These are phyloP conservation scores for Acanthamoeba healyi DNA, from an alignment of 208 protist genomes.

Conservation along the genomic window DNA sequence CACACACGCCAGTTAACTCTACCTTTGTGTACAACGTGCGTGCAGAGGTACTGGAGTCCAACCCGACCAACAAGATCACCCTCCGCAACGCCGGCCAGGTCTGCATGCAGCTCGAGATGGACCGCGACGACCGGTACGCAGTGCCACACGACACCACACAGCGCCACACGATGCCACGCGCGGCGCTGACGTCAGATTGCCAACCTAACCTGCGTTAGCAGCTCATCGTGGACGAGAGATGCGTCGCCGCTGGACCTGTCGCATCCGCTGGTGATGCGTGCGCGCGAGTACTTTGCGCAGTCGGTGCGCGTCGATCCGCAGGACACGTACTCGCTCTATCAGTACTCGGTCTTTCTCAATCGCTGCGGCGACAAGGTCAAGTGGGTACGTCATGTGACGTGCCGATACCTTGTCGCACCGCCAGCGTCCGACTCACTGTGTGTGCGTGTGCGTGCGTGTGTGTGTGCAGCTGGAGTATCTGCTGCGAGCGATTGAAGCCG, in stretches of 20 bases:
- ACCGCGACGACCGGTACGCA: background rate
- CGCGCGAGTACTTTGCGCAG: constrained; percentile 36
- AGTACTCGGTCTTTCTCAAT: background rate
- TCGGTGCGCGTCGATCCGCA: constrained; percentile 16
- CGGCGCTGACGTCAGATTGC: too few relatives aligned
- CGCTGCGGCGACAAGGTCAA: background rate
- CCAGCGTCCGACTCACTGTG: too few relatives aligned
- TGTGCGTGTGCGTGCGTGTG: too few relatives aligned
- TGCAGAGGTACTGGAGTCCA: constrained; percentile 25
- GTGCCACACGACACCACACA: background rate
- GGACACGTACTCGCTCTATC: constrained; percentile 45
- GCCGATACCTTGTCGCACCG: too few relatives aligned
- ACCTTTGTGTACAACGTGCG: too few relatives aligned
- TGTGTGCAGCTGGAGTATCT: background rate
- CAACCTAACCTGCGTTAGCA: too few relatives aligned
- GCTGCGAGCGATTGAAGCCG: background rate
- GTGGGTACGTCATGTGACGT: background rate
- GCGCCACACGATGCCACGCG: background rate
- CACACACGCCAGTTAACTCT: background rate
- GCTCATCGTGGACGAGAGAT: background rate
- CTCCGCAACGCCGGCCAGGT: constrained; percentile 36
- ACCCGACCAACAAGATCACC: constrained; percentile 38
- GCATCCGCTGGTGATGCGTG: background rate
- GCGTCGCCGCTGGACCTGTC: background rate
- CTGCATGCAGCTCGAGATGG: constrained; percentile 8